Percentiles rank a stretch among this genome's conserved stretches.
phyloP scores from a whole-genome alignment of 257 asterid genomes.

The Solanum etuberosum region DNA sequence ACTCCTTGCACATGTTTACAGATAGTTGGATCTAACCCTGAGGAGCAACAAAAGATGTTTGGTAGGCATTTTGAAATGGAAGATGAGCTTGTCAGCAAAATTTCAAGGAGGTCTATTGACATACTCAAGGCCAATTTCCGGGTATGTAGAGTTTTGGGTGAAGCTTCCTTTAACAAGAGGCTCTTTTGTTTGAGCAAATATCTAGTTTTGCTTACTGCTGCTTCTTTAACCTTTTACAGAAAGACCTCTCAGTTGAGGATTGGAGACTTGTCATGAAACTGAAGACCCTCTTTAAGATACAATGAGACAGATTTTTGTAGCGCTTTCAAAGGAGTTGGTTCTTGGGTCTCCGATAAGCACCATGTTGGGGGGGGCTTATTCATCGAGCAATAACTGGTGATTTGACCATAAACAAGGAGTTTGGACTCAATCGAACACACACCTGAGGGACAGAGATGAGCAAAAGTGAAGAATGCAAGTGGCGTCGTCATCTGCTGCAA shows the following conservation, averaged over 20 bases:
- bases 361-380: neutral
- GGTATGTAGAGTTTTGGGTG: slow-evolving; percentile 26
- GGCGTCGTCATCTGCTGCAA: neutral
- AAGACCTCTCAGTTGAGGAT: slow-evolving; percentile 61
- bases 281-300: slow-evolving; percentile 74
- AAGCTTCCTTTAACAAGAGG: neutral
- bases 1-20: slow-evolving; percentile 10
- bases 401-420: neutral
- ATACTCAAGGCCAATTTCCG: slow-evolving; percentile 73
- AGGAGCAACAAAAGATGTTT: slow-evolving; percentile 89
- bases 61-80: slow-evolving; percentile 93
- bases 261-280: slow-evolving; percentile 62
- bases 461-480: neutral
- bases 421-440: neutral
- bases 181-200: neutral
- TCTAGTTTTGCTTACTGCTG: neutral
- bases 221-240: slow-evolving; percentile 28
- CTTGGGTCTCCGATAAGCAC: neutral
- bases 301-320: slow-evolving; percentile 10
- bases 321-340: neutral
- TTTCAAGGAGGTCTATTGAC: slow-evolving; percentile 83
- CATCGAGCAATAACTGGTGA: neutral
- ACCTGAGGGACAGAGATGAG: neutral
- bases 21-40: slow-evolving; percentile 78
- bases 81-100: slow-evolving; percentile 92